Evolutionary conservation across 2,329 filamentous ascomycete species (phyloP).

Genomic region (Penicillium freii): DNA sequence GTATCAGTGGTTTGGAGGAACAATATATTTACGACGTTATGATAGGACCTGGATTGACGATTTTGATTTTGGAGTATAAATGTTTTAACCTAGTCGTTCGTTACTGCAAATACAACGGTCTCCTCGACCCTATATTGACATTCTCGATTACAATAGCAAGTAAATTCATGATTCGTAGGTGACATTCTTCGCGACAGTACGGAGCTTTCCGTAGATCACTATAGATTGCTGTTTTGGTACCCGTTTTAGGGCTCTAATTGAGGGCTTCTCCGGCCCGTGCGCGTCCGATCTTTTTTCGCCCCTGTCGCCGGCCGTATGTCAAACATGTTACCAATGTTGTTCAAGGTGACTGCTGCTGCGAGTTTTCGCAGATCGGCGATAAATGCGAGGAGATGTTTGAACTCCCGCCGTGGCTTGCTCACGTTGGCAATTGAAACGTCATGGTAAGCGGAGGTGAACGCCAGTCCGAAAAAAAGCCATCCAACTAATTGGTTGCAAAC

Average conservation of each 20-base stretch:
- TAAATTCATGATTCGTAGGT: not conserved
- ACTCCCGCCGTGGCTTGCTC: conserved; percentile 33
- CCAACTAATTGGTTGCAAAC: not conserved
- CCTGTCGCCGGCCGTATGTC: conserved; percentile 10
- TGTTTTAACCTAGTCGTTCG: conserved; percentile 22
- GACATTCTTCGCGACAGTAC: not conserved
- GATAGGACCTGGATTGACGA: conserved; percentile 21
- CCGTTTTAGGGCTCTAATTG: conserved; percentile 20
- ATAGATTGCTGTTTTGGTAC: conserved; percentile 2
- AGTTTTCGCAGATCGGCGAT: conserved; percentile 22
- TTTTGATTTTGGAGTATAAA: conserved; percentile 12
- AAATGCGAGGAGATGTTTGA: conserved; percentile 3
- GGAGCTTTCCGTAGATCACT: not conserved
- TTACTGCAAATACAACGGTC: conserved; percentile 12
- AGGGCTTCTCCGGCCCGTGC: conserved; percentile 35
- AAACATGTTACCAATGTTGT: conserved; percentile 27
- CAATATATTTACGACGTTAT: conserved; percentile 23
- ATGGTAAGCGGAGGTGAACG: conserved; percentile 32
- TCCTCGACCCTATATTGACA: not conserved
- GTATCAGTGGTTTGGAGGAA: conserved; percentile 10
- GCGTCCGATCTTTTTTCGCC: conserved; percentile 23
- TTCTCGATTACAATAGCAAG: not conserved
- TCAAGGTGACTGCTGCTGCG: conserved; percentile 14
- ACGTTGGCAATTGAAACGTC: conserved; percentile 50
- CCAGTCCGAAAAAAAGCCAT: not conserved